phyloP scores from a whole-genome alignment of 202 grass and related monocot genomes.

The Schoenoplectus triqueter region DNA sequence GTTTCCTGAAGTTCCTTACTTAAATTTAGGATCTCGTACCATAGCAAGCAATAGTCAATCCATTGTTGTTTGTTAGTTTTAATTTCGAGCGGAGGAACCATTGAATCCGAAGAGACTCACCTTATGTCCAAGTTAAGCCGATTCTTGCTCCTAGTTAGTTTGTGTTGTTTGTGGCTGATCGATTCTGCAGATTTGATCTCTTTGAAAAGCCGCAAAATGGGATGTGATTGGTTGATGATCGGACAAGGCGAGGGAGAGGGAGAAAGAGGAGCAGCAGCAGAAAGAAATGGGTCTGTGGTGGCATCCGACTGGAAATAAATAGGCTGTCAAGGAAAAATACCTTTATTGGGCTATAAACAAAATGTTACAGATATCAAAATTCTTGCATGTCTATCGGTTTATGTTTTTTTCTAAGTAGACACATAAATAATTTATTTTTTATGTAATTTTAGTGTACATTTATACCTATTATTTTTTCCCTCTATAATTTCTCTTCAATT shows the following conservation, averaged over 20 bases:
- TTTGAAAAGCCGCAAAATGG: background rate
- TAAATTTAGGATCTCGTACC: background rate
- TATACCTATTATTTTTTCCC: too few relatives aligned
- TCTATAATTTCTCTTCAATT: too few relatives aligned
- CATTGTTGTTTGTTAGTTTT: background rate
- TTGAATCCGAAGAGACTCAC: constrained; percentile 1
- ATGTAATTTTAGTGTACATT: too few relatives aligned
- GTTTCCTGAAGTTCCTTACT: background rate
- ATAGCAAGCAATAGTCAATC: background rate
- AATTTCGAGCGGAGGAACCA: background rate
- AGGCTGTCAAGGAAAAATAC: background rate
- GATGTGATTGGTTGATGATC: constrained; percentile 13
- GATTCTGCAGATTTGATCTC: background rate
- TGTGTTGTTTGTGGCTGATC: background rate
- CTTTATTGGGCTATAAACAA: background rate
- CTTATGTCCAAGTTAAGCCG: background rate
- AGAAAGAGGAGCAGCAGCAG: background rate
- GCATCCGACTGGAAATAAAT: background rate
- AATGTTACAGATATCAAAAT: too few relatives aligned
- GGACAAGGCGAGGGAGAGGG: background rate
- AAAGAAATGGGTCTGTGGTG: background rate
- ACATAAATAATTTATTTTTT: too few relatives aligned
- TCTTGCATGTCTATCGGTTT: too few relatives aligned
- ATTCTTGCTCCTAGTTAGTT: background rate
- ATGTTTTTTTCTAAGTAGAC: too few relatives aligned